Evolutionary conservation across 345 rosid genomes (phyloP), one percentile per base, ranked within the genome.

Genomic region (Dipteronia dyeriana): DNA sequence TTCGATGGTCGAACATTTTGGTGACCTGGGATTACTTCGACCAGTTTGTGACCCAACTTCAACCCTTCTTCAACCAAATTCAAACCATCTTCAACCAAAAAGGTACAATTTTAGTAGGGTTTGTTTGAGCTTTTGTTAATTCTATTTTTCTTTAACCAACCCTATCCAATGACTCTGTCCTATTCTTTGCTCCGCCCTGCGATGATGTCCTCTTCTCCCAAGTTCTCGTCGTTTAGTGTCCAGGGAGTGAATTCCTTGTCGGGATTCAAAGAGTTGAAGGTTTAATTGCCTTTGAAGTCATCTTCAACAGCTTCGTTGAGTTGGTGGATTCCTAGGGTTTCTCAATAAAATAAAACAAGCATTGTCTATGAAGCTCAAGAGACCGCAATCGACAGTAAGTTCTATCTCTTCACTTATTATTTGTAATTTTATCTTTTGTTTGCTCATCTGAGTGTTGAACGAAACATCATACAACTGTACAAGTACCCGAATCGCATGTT

Each of bases 311-410:
- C 81, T 26, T 82, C 76, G 75, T 75, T 41, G 73, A 41, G 73
- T 29, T 63, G 86, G 9, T 85, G 76, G 73, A 79, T 51, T 75
- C 60, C 77, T 61, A 75, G 73, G 84, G 86, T 70, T 83, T 85
- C 82, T 25, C 61, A 77, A 72, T 70, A 72, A 31, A 71, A 76
- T 23, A 71, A 77, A 23, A 71, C 86, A 26, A 74, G 76, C 56
- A 69, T 89, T 51, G 80, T 84, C 60, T 88, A 90, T 73, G 88
- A 91, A 83, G 91, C 90, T 85, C 87, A 86, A 67, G 90, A 84
- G 16, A 78, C 82, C 73, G 85, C 82, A 54, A 54, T 87, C 47
- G 91, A 84, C 41, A 39, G 88, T 88, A 82, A 78, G 88, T 82
- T 81, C 77, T 75, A 38, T 2, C 62, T 49, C n/a, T 68, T 54